Base-by-base conservation (phyloP, 371 early-diverging fungal genomes). In the Mucor piriformis region DNA sequence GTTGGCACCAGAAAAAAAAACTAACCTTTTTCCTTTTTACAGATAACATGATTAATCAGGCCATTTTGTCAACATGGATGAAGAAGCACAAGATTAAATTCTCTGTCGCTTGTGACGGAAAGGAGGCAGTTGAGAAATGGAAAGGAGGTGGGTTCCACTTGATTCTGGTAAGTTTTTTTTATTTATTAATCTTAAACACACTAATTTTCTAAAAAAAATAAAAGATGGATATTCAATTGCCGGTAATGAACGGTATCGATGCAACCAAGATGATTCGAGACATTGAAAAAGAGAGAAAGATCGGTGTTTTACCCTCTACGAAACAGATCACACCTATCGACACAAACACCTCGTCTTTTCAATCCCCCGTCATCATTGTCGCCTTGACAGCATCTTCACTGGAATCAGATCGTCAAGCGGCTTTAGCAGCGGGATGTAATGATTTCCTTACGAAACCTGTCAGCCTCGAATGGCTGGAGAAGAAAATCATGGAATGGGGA, bases 401-500 rank as follows among this genome's bases (percentile, higher is more conserved):
- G 37, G 84, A 89, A 34, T 83, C 85, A 16, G 94, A 95, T 66
- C 80, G 93, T 34, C 82, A 85, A 21, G 87, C 85, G 21, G 95
- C 95, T 2, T 70, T 94, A 18, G 81, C 87, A 23, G 95, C 93
- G 1, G 95, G 95, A 0, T 95, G 95, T 58, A 93, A 95, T 66
- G 95, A 95, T 71, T 93, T 91, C 63, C 64, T 95, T 59, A 92
- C 89, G 15, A 93, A 95, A 61, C 95, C 95, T 0, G 88, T 93
- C 13, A 88, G 87, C 57, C 69, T 92, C 16, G 82, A 83, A 29
- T 95, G 95, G 95, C 69, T 95, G 7, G 89, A 89, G 62, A 83
- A 87, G 60, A 93, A 93, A 76, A 91, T 93, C 52, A 82, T 88
- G 50, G 95, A 95, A 66, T 95, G 95, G 95, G 95, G 93, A 6